Conservation (phyloP, 176 grass and related monocot genomes). For the Oryza australiensis region DNA sequence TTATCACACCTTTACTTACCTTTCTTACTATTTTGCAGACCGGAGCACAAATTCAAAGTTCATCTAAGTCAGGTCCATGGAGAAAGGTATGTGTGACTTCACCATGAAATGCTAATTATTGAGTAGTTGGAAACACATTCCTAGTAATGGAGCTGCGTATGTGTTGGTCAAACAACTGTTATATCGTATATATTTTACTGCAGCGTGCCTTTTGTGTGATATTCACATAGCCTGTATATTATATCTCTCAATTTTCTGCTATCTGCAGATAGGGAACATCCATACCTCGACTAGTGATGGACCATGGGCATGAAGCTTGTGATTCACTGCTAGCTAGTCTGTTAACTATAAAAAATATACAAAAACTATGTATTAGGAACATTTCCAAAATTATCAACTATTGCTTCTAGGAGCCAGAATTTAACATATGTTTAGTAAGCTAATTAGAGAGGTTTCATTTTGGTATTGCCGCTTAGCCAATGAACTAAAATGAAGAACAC, state of each 20-base stretch:
- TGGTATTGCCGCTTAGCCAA: not conserved
- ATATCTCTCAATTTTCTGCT: not conserved
- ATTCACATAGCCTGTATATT: not conserved
- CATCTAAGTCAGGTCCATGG: slow-evolving; percentile 96
- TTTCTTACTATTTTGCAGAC: slow-evolving; percentile 57
- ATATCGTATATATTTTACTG: not conserved
- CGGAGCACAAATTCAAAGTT: slow-evolving; percentile 70
- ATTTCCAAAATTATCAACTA: not conserved
- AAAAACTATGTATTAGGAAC: not conserved
- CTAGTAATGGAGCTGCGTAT: slow-evolving; percentile 13
- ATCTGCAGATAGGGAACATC: not conserved
- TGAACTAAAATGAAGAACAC: slow-evolving; percentile 20
- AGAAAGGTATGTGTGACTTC: slow-evolving; percentile 67
- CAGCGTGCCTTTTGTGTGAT: not conserved
- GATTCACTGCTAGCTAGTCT: not conserved
- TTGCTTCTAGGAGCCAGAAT: not conserved
- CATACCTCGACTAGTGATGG: not conserved
- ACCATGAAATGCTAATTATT: slow-evolving; percentile 16
- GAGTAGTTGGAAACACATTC: not conserved
- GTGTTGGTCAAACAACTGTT: not conserved
- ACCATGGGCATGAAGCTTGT: not conserved
- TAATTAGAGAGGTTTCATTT: slow-evolving; percentile 19
- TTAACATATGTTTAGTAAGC: not conserved
- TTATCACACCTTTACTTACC: not conserved
- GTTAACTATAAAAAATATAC: slow-evolving; percentile 17